Base-by-base conservation (phyloP, 805 yeast genomes). In the Kuraishia cidri region DNA sequence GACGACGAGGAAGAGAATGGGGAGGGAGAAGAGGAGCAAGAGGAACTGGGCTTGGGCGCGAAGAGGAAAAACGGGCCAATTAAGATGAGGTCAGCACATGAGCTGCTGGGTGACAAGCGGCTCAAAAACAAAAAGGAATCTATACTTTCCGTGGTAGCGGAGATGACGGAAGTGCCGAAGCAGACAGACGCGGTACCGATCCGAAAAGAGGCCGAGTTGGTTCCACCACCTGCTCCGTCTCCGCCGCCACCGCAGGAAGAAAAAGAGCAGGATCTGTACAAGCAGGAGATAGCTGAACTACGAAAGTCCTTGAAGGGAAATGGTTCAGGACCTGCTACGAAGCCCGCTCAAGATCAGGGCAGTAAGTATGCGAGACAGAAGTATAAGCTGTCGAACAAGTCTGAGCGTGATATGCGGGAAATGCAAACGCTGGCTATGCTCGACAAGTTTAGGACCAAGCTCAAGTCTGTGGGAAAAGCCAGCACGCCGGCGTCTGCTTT, bases 81-180 rank as follows among this genome's bases (percentile, higher is more conserved):
- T n/a, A n/a, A 56, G 34, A 62, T 69, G 62, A 55, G 47, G 33
- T 60, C 71, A 18, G 64, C 67, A 0, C 69, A 65, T 37, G 71
- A 65, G 17, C 27, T 47, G 3, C 34, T 57, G 23, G 37, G 48
- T 10, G 59, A 56, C 35, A 44, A 45, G 26, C 46, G 41, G 29
- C 29, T 48, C 14, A 33, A 39, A 11, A 27, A 27, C 15, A n/a
- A 25, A 12, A 25, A 12, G n/a, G n/a, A n/a, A n/a, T n/a, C n/a
- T n/a, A n/a, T n/a, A 29, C 14, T 12, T 32, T 17, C 33, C 30
- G 5, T 21, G 21, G 21, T 8, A n/a, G n/a, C 31, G 13, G 11
- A 30, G 25, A 5, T 12, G 23, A 5, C 10, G 13, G 5, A 6
- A 16, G 14, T 16, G 24, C 11, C 11, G 20, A 13, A 26, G 29